Evolutionary conservation across 805 yeast species (phyloP), one percentile per base, ranked within the genome.

Genomic region (Zygotorulaspora danielsina): DNA sequence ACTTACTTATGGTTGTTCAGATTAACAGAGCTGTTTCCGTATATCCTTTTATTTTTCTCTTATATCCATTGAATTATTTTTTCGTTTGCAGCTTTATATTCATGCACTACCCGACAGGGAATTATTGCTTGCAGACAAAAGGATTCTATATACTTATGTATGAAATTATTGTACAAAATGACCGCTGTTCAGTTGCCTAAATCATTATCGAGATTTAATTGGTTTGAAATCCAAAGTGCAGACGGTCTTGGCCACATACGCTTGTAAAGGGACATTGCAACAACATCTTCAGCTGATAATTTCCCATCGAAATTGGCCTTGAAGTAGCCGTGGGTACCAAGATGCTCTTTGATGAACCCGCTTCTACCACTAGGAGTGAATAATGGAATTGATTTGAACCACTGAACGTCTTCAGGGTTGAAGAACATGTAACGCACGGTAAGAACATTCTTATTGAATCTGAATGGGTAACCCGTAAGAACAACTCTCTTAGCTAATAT

Each of bases 271-370:
- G 96, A 79, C 97, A 93, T 87, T 16, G 87, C 97, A 34, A 93
- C 79, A 10, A 85, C 80, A 64, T 93, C 99, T 66, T 89, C 97
- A 0, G 96, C 83, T 37, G 84, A 79, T 54, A 94, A 69, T 55
- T 82, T 85, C 43, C 89, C 90, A 59, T 93, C 97, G 55, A 93
- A 93, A 6, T 84, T 83, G 17, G 97, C 96, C 68, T 93, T 93
- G 76, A 83, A 89, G 70, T 90, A 87, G 48, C 99, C 99, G 61
- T 93, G 98, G 2, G 98, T 93, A 67, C 99, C 99, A 69, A 93
- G 72, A 59, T 89, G 78, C 62, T 90, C 97, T 65, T 86, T 90
- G 61, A 94, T 90, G 63, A 84, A 84, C 39, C 99, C 99, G 15
- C 88, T 73, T 63, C 97, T 79, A 36, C 98, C 99, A 54, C 81